Base-by-base conservation (phyloP, 495 filamentous ascomycete species). In the Acidomyces sp. region DNA sequence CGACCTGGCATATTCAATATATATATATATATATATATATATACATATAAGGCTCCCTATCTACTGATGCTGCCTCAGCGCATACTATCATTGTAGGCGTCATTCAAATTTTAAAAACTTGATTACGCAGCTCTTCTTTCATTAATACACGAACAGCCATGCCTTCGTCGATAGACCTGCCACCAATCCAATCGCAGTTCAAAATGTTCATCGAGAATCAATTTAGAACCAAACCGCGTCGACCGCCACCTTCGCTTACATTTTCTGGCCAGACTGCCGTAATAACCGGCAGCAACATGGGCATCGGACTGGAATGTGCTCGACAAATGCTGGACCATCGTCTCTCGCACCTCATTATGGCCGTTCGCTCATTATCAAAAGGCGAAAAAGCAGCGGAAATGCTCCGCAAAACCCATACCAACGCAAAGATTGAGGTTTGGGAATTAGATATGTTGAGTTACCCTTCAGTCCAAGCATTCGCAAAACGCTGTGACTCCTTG, bases 271-370 rank as follows among this genome's bases (percentile, higher is more conserved):
- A 71, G 41, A 65, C 59, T 0, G 59, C 63, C 17, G 67, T 77
- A 28, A 48, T 77, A 16, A 75, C 68, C 3, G 73, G 73, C 7
- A 43, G 59, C 34, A 75, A 69, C 49, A 57, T 59, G 3, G 73
- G 73, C 2, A 57, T 77, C 0, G 73, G 73, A n/a, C 50, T 64
- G 1, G 63, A 69, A 47, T 63, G 64, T 22, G 60, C 66, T 3
- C 49, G 52, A 2, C 68, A 72, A 30, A 56, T 77, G 23, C 60
- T 73, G 3, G 45, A 49, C 9, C 59, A 67, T 4, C 55, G 56
- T 0, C 62, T 74, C 3, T 54, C 59, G 0, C 60, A 55, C 38
- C 59, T 78, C 6, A 70, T 78, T 42, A 50, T 79, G 0, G 73
- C 62, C 3, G 71, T 74, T 1, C 71, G 75, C 11, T 69, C 62